Evolutionary conservation across 306 rosid genomes (phyloP), one percentile per base, ranked within the genome.

Genomic region (Astragalus glycyphyllos): DNA sequence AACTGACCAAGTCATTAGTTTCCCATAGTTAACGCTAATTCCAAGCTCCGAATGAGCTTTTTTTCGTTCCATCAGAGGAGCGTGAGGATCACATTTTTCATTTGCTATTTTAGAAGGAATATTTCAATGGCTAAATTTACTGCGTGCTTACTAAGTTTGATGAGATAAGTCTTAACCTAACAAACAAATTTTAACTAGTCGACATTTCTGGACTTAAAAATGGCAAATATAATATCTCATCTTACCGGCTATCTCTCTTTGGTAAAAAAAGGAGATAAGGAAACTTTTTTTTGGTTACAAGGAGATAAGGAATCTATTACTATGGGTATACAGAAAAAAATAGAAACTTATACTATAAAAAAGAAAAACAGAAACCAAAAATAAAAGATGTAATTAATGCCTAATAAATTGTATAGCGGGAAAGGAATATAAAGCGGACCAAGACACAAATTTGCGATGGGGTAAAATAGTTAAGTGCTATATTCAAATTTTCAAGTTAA

Each of bases 1-100:
- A 61, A 60, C 61, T 55, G 82, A 81, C 77, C 70, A 17, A 50
- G 69, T 77, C 85, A 23, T 17, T 23, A 64, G 49, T 64, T 50
- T 29, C 58, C n/a, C 72, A 10, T 16, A 13, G 49, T 40, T 5
- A 48, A 56, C 57, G 34, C 72, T 49, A 61, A 81, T 38, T 73
- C 60, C 61, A 72, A 60, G 50, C 69, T 61, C 63, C 68, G 7
- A 70, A 70, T 70, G 10, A 58, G 75, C 66, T 16, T 44, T 46
- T 15, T 17, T 53, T 63, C 38, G 65, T 10, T 31, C n/a, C n/a
- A 38, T 5, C 15, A n/a, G 11, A 29, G 13, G 8, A 56, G 72
- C 78, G 74, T 71, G 41, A 11, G 13, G 0, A 23, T 9, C 63
- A 65, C 76, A 15, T 61, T 11, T 23, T 12, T 12, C 15, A 17